Percentiles rank a stretch among this genome's conserved stretches.
Conservation (phyloP, 2,329 filamentous ascomycete species). For the Microdochium paspali region DNA sequence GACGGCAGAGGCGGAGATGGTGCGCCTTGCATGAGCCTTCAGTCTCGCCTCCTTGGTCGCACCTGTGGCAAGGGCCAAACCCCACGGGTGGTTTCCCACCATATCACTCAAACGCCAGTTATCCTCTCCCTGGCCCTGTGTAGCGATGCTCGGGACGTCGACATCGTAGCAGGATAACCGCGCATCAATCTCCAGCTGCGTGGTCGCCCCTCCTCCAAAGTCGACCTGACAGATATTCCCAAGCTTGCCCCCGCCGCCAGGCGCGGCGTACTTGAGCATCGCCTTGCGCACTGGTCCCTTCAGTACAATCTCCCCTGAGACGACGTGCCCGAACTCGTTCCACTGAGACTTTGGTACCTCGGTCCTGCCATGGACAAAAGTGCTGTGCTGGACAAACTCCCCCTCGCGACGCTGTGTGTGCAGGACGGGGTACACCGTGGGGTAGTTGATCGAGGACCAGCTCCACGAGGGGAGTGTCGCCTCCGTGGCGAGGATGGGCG, state of each 20-base stretch:
- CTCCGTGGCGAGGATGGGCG: background rate
- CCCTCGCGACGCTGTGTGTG: background rate
- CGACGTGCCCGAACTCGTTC: background rate
- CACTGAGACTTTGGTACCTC: background rate
- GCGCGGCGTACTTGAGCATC: background rate
- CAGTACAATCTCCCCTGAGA: background rate
- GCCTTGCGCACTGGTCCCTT: background rate
- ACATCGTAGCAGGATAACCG: too few species aligned
- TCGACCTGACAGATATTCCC: background rate
- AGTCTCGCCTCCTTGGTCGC: too few species aligned
- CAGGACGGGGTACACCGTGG: background rate
- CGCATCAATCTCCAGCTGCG: background rate
- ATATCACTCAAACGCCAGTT: too few species aligned
- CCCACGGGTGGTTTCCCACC: too few species aligned
- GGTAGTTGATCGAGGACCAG: background rate
- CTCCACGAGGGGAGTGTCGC: background rate
- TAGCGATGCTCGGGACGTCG: too few species aligned
- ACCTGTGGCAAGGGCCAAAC: too few species aligned
- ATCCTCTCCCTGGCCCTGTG: too few species aligned
- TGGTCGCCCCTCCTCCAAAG: background rate
- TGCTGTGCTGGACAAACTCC: background rate
- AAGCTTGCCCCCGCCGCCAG: background rate
- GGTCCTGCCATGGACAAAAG: background rate
- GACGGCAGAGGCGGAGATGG: too few species aligned
- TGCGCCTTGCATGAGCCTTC: too few species aligned